Evolutionary conservation across 2,329 filamentous ascomycete genomes (phyloP).

Genomic region (Hawksworthiomyces lignivorus): DNA sequence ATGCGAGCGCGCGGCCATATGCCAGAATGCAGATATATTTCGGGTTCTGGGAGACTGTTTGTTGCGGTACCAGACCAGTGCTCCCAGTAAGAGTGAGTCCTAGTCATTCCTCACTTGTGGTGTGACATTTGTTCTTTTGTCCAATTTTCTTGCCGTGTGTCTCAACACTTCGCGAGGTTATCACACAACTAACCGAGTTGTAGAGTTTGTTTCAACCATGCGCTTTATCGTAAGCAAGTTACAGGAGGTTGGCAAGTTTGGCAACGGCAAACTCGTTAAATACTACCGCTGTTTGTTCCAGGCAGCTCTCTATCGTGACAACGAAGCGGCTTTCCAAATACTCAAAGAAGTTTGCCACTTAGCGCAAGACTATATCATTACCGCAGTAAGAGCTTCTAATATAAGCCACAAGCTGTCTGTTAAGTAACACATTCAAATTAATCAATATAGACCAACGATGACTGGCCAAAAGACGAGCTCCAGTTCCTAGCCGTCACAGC

Average conservation of each 20-base stretch:
- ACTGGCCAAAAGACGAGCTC: constrained; percentile 60
- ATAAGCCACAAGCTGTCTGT: too few relatives aligned
- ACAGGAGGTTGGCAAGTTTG: constrained; percentile 48
- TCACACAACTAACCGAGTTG: too few relatives aligned
- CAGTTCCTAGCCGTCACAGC: constrained; percentile 66
- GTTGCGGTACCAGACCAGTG: constrained; percentile 40
- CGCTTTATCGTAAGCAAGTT: constrained; percentile 64
- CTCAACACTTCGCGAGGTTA: too few relatives aligned
- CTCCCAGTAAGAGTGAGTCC: constrained; percentile 8
- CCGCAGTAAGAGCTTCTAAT: constrained; percentile 3
- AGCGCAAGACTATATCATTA: constrained; percentile 30
- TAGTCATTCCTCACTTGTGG: too few relatives aligned
- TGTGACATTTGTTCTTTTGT: background rate
- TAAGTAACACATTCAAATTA: too few relatives aligned
- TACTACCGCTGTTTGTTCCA: constrained; percentile 76
- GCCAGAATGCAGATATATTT: constrained; percentile 38
- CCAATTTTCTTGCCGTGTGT: too few relatives aligned
- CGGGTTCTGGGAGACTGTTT: constrained; percentile 61
- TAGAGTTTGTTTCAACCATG: constrained; percentile 46
- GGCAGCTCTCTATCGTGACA: constrained; percentile 50
- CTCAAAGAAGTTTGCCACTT: constrained; percentile 55
- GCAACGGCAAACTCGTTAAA: constrained; percentile 55
- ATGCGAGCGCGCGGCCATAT: constrained; percentile 43
- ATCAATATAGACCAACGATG: constrained; percentile 32
- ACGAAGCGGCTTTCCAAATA: constrained; percentile 48